phyloP scores from a whole-genome alignment of 768 basidiomycete genomes.

The Lanmaoa pseudosensibilis region DNA sequence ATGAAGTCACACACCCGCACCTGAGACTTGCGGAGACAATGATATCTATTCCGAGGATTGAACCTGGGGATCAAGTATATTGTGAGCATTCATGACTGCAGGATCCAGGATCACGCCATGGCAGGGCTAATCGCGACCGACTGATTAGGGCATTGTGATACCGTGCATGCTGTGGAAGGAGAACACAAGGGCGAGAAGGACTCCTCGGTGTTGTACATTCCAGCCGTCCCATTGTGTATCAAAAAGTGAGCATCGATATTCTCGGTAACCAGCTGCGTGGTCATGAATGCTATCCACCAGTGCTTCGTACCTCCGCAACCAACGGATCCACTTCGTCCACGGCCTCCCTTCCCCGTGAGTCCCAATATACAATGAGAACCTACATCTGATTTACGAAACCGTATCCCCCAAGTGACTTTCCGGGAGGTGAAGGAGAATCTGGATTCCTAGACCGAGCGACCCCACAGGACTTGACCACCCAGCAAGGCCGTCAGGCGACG shows the following conservation, averaged over 20 bases:
- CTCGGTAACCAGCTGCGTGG: not conserved
- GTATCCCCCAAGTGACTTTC: conserved; percentile 43
- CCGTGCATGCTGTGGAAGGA: conserved; percentile 54
- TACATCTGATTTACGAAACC: not conserved
- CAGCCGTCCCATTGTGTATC: conserved; percentile 50
- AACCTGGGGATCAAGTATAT: conserved; percentile 65
- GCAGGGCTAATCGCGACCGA: not conserved
- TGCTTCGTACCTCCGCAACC: conserved; percentile 49
- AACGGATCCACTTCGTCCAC: conserved; percentile 44
- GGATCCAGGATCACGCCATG: not conserved
- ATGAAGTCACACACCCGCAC: conserved; percentile 59
- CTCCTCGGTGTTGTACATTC: conserved; percentile 59
- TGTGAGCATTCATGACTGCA: conserved; percentile 35
- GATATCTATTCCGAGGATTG: conserved; percentile 55
- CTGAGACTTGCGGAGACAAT: conserved; percentile 55
- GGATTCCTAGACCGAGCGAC: conserved; percentile 41
- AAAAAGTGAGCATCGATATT: conserved; percentile 40
- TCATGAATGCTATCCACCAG: conserved; percentile 26
- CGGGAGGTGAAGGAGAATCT: conserved; percentile 52
- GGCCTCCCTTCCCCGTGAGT: conserved; percentile 54
- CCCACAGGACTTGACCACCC: conserved; percentile 32
- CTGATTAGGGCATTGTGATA: conserved; percentile 51
- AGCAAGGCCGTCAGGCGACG: conserved; percentile 39
- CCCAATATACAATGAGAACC: not conserved
- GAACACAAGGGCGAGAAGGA: conserved; percentile 47